A percentile compares a stretch with the other conserved stretches of the same genome.
These are phyloP conservation scores for Raphanus hybrid DNA, from an alignment of 441 rosid species.

Conservation along the genomic window DNA sequence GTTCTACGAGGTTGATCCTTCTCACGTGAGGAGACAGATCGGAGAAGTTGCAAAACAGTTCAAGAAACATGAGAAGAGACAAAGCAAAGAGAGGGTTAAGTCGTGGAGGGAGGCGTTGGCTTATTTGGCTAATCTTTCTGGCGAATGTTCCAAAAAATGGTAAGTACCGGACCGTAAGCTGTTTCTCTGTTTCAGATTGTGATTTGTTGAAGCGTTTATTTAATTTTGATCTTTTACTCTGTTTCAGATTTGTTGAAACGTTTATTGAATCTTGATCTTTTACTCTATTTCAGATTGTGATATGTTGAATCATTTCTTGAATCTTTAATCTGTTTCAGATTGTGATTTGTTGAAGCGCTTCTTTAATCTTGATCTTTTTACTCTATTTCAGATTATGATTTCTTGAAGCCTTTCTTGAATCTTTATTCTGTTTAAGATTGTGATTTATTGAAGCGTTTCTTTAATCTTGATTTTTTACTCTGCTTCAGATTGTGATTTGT, in stretches of 20 bases:
- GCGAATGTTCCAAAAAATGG: slow-evolving; percentile 43
- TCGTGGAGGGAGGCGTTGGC: slow-evolving; percentile 56
- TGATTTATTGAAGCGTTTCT: neutral
- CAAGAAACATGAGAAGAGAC: slow-evolving; percentile 37
- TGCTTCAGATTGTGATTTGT: neutral
- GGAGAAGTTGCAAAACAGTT: slow-evolving; percentile 44
- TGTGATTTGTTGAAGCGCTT: neutral
- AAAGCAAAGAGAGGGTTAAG: slow-evolving; percentile 28
- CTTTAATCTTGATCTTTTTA: neutral
- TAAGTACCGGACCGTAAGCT: neutral
- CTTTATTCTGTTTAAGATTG: neutral
- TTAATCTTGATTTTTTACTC: neutral
- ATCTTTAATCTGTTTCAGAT: neutral
- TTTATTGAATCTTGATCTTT: neutral
- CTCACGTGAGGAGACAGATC: slow-evolving; percentile 44
- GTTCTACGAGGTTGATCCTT: slow-evolving; percentile 51
- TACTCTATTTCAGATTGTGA: neutral
- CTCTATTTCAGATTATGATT: neutral
- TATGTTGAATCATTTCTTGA: neutral
- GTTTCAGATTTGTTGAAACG: neutral
- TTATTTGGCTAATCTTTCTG: slow-evolving; percentile 48
- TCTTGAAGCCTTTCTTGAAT: neutral
- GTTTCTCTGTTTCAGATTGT: neutral
- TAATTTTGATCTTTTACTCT: neutral
- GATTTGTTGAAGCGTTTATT: neutral